Evolutionary conservation across 805 yeast species (phyloP), one percentile per base, ranked within the genome.

Genomic region (Metschnikowia lachancei): DNA sequence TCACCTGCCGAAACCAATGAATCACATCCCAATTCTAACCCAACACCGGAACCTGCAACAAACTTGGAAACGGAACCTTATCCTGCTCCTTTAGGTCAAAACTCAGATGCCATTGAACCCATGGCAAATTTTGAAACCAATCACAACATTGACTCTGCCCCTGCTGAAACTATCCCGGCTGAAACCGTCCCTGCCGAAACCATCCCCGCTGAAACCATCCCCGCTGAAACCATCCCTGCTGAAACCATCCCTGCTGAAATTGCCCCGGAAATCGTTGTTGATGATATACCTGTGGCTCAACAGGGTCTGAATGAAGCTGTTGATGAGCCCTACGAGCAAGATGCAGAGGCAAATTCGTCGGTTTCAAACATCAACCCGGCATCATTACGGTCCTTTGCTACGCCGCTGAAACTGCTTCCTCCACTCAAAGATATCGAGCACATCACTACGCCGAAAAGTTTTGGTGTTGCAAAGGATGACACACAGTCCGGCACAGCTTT

Each of bases 341-440:
- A 35, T 18, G 28, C 24, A 20, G 38, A 52, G 31, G 54, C 56
- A 10, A 52, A 52, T 5, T 46, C 52, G 3, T 35, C 41, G n/a
- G 43, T 46, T 31, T 39, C 46, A 10, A 40, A 46, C 34, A 20
- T 49, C 9, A 46, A 37, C 4, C 48, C 36, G n/a, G 36, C 50
- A 2, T 41, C 55, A 3, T 43, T 36, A 20, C 53, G 42, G 19
- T 49, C 42, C n/a, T 52, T 66, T 46, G 63, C 72, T 19, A 71
- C 76, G 17, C 76, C 76, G 0, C 66, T 65, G 61, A 71, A 70
- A 49, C 57, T 63, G 22, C 60, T 72, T 26, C 76, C 75, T 1
- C 67, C 76, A 5, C 56, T 72, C 22, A 72, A 72, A 51, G 75
- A 71, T 43, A 71, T 72, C 16, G 76, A 72, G 36, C 51, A 52